Evolutionary conservation across 1,139 yeast species (phyloP).

Genomic region (Geotrichum klebahnii): DNA sequence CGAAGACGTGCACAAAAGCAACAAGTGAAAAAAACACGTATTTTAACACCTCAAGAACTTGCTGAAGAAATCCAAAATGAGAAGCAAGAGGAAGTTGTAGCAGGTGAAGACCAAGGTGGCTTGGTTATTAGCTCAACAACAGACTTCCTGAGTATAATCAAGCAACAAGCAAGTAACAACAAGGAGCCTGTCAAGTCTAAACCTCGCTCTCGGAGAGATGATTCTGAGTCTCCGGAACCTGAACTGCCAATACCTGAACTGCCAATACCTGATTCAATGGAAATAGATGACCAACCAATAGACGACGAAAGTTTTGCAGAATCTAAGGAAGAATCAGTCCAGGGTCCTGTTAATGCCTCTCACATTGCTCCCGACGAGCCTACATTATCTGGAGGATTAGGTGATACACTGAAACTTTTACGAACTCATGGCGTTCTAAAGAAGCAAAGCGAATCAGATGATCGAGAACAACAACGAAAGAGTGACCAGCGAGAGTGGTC

Average conservation of each 20-base stretch:
- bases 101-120: constrained; percentile 29
- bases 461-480: constrained; percentile 23
- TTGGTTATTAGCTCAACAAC: constrained; percentile 54
- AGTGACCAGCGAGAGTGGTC: constrained; percentile 35
- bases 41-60: constrained; percentile 41
- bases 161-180: constrained; percentile 27
- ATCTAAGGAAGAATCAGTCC: constrained; percentile 19
- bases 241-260: background rate
- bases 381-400: constrained; percentile 50
- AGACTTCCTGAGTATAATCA: constrained; percentile 51
- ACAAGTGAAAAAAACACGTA: constrained; percentile 21
- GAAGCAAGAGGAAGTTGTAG: constrained; percentile 33
- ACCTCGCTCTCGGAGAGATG: constrained; percentile 22
- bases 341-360: constrained; percentile 18
- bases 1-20: constrained; percentile 43
- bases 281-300: constrained; percentile 18
- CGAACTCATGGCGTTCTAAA: constrained; percentile 45
- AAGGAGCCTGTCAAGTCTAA: constrained; percentile 22
- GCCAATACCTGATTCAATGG: constrained; percentile 17
- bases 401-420: constrained; percentile 54
- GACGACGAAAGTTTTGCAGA: constrained; percentile 22
- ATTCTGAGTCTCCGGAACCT: constrained; percentile 5
- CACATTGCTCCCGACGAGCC: constrained; percentile 32
- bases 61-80: constrained; percentile 46
- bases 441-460: constrained; percentile 29